Percentiles rank a stretch among this genome's conserved stretches.
Conservation (phyloP, 2,329 filamentous ascomycete genomes). For the Phyllosticta citriasiana region DNA sequence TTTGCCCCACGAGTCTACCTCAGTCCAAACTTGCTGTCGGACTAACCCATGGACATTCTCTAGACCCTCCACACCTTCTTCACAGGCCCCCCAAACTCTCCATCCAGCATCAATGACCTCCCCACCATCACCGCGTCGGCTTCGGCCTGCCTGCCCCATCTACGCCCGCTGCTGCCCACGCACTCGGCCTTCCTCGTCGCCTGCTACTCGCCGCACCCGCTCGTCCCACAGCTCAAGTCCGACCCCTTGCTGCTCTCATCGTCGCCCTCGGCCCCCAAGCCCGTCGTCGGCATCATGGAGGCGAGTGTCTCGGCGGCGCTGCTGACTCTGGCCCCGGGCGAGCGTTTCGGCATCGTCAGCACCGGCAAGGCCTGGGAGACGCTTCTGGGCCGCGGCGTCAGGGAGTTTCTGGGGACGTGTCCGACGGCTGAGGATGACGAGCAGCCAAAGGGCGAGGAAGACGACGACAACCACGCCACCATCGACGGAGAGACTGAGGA, state of each 20-base stretch:
- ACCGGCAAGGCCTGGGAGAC: conserved; percentile 77
- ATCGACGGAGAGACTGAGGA: conserved; percentile 12
- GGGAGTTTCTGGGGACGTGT: conserved; percentile 48
- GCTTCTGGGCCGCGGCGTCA: conserved; percentile 58
- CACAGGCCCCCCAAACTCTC: conserved; percentile 53
- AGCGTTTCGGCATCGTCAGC: conserved; percentile 76
- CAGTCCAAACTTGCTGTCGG: conserved; percentile 20
- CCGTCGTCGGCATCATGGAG: conserved; percentile 79
- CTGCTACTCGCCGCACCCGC: conserved; percentile 77
- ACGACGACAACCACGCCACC: background rate
- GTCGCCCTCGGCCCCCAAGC: conserved; percentile 27
- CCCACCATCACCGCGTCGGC: conserved; percentile 57
- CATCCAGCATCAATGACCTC: conserved; percentile 69
- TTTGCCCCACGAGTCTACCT: conserved; percentile 12
- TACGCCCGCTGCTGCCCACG: conserved; percentile 35
- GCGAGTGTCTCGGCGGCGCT: conserved; percentile 60
- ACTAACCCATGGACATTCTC: conserved; percentile 31
- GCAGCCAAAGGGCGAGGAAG: background rate
- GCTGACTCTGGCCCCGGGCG: conserved; percentile 39
- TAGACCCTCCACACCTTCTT: conserved; percentile 48
- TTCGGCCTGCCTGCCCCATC: conserved; percentile 48
- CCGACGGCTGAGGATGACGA: conserved; percentile 15
- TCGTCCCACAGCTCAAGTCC: conserved; percentile 54
- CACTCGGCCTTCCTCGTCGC: conserved; percentile 77
- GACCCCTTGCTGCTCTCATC: conserved; percentile 24